Evolutionary conservation across 2,329 filamentous ascomycete species (phyloP).

Genomic region (Aspergillus bombycis): DNA sequence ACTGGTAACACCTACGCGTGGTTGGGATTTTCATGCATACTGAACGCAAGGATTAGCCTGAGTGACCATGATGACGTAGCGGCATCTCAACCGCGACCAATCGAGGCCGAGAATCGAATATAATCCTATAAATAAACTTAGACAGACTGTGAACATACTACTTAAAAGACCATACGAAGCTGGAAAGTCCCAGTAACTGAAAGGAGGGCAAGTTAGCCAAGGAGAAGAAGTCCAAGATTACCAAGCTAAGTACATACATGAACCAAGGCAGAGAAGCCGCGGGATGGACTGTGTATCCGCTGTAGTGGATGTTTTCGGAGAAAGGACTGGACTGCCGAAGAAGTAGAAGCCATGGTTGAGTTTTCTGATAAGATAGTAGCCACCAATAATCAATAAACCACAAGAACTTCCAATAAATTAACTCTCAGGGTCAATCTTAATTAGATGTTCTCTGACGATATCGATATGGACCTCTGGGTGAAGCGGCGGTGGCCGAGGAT

Average conservation of each 20-base stretch:
- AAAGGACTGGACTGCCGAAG: constrained; percentile 24
- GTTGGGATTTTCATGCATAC: constrained; percentile 48
- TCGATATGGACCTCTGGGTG: not conserved
- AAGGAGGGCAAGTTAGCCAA: constrained; percentile 21
- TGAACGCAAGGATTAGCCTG: constrained; percentile 21
- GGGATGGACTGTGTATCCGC: constrained; percentile 45
- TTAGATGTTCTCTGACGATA: not conserved
- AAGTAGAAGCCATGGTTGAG: constrained; percentile 5
- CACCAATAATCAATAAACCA: too few species aligned
- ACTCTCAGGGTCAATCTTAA: not conserved
- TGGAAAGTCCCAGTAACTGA: constrained; percentile 44
- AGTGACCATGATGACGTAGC: not conserved
- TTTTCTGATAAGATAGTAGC: not conserved
- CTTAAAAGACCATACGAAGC: constrained; percentile 50
- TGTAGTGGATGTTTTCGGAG: constrained; percentile 47
- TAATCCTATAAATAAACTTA: not conserved
- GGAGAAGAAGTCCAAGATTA: constrained; percentile 5
- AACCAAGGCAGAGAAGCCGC: constrained; percentile 45
- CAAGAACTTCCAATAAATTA: too few species aligned
- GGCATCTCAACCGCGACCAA: not conserved
- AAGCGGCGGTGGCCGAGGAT: not conserved
- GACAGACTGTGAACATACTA: constrained; percentile 36
- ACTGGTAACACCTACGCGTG: constrained; percentile 37
- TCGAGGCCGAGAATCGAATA: not conserved
- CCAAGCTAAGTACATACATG: constrained; percentile 46